Base-by-base conservation (phyloP, 805 yeast genomes). In the Candida loeiensis region DNA sequence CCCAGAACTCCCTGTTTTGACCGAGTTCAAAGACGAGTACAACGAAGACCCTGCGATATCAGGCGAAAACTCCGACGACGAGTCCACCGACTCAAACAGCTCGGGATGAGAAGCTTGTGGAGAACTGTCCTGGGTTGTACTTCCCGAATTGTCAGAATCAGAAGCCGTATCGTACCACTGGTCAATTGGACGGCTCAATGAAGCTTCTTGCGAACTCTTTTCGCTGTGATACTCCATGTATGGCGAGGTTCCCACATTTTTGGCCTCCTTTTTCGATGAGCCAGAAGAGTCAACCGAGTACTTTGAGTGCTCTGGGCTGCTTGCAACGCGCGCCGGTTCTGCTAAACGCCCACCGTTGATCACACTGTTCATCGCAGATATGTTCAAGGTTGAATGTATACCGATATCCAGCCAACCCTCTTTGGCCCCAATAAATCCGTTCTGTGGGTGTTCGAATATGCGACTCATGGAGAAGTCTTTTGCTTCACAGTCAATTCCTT, bases 321-420 rank as follows among this genome's bases (percentile, higher is more conserved):
- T 28, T 16, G 20, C 12, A 4, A 30, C n/a, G 21, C n/a, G 21
- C 3, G 17, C 33, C 11, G 33, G 33, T 3, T 13, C 33, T 3
- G 20, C 33, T 11, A 30, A 30, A 18, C 33, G 33, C n/a, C 19
- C 19, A 14, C 18, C 19, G 19, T 15, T 6, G 14, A 25, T 25
- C n/a, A 15, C 19, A 6, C 18, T 15, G n/a, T 28, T 28, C 19
- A 30, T 30, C 21, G 33, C 21, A 5, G 21, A 16, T 5, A 30
- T 12, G 21, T 18, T 18, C 33, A 30, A 17, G 6, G 13, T 13
- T 6, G 33, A 30, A 14, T 30, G 33, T 4, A 30, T 4, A 6
- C 33, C 33, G 14, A 30, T 17, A 30, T 30, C 33, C 33, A 30
- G 33, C 33, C 33, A 17, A 6, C 33, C 33, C 21, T 30, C 33